These are phyloP conservation scores for Schizosaccharomyces japonicus DNA, from an alignment of 805 yeast genomes.

Conservation along the genomic window DNA sequence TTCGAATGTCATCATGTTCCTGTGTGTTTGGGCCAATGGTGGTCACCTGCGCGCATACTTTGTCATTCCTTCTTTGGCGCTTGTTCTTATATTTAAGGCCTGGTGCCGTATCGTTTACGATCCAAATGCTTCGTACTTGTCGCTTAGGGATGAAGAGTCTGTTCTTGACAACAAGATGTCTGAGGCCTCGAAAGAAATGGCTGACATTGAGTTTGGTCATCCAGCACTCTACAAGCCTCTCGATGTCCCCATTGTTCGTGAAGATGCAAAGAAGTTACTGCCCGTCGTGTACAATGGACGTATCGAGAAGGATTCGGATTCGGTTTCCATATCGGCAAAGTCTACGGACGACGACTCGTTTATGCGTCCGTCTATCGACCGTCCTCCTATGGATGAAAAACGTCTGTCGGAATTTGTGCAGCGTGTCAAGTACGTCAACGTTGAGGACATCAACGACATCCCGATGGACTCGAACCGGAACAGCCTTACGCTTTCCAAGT, in stretches of 20 bases:
- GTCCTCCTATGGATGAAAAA: too few relatives aligned
- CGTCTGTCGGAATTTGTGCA: too few relatives aligned
- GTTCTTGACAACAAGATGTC: background rate
- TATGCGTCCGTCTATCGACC: too few relatives aligned
- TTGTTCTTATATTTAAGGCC: background rate
- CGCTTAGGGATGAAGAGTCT: background rate
- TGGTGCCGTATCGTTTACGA: background rate
- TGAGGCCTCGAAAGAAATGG: background rate
- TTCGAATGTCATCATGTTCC: constrained; percentile 18
- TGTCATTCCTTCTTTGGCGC: background rate
- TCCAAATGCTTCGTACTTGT: background rate
- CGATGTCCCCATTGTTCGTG: background rate
- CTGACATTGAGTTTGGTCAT: constrained; percentile 1
- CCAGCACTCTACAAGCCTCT: background rate
- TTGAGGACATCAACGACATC: too few relatives aligned
- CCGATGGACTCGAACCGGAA: too few relatives aligned
- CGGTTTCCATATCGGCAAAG: too few relatives aligned
- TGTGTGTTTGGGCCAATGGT: constrained; percentile 18
- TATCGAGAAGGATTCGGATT: background rate
- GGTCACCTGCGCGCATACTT: background rate
- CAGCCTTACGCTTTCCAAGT: too few relatives aligned
- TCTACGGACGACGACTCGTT: too few relatives aligned
- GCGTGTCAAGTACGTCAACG: background rate
- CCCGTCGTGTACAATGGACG: background rate
- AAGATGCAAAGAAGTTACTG: background rate